Base-by-base conservation (phyloP, 2,329 filamentous ascomycete genomes). In the Orbilia blumenaviensis region DNA sequence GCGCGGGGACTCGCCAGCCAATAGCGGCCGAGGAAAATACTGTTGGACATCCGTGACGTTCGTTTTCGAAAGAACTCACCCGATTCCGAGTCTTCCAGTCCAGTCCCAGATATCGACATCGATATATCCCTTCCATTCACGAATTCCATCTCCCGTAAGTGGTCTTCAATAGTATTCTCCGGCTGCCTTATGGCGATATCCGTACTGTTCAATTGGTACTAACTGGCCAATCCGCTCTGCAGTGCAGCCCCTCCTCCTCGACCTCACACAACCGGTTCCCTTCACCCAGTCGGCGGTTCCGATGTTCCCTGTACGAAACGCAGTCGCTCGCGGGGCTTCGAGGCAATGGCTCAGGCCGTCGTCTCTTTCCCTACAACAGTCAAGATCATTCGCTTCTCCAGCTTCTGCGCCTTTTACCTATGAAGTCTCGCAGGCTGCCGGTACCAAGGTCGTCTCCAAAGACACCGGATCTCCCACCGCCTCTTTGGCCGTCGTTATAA, bases 371-470 rank as follows among this genome's bases (percentile, higher is more conserved):
- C 34, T 75, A 41, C 71, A 60, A 34, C 71, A 68, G 12, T 54
- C 63, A 23, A 75, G 71, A 64, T 27, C 63, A n/a, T 75, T 75
- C 23, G 87, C 85, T 81, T 84, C 88, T 80, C 86, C 92, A 81
- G 87, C 88, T 85, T 91, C 86, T 84, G 89, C 89, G 78, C 90
- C 92, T 80, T 92, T 94, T 85, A 89, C 91, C 84, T 99, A 96
- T 86, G 91, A 97, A 85, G 89, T 91, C 78, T 88, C 91, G 82
- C 92, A 96, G 84, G 89, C 92, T 84, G 89, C 90, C 83, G 94
- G 94, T 82, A 87, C 98, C 85, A 97, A 97, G 88, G 88, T 96
- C 81, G 94, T 94, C 82, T 92, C 92, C 86, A 90, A 94, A 86
- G 94, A 98, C 84, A 87, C 92, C 82, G 88, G 92, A 78, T 92